phyloP scores from a whole-genome alignment of 345 rosid genomes.

The Syzygium jambos region DNA sequence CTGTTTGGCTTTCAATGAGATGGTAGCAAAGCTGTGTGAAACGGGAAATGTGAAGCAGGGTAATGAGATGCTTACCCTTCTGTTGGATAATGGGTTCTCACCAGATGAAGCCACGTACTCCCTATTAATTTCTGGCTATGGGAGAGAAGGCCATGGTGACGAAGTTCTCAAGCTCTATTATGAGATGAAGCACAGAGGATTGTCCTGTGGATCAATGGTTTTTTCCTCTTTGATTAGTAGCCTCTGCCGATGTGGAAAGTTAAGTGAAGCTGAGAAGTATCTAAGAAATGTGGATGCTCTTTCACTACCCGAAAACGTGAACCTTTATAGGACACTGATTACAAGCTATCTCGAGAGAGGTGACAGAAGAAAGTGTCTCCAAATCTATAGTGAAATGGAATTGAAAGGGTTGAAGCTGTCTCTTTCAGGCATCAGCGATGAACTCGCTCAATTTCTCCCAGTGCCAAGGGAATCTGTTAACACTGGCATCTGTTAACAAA shows the following conservation, averaged over 20 bases:
- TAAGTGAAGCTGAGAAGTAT: slow-evolving; percentile 47
- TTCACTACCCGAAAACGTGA: slow-evolving; percentile 17
- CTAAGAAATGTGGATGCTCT: slow-evolving; percentile 33
- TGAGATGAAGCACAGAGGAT: slow-evolving; percentile 53
- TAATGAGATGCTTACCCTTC: slow-evolving; percentile 31
- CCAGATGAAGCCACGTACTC: slow-evolving; percentile 44
- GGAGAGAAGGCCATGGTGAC: slow-evolving; percentile 27
- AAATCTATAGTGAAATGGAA: slow-evolving; percentile 37
- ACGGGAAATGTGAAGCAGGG: slow-evolving; percentile 28
- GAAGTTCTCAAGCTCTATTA: slow-evolving; percentile 56
- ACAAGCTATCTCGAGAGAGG: slow-evolving; percentile 15
- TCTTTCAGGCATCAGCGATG: not conserved
- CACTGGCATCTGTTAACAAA: not conserved
- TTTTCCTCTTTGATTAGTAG: slow-evolving; percentile 33
- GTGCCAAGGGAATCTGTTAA: not conserved
- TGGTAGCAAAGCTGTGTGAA: slow-evolving; percentile 36
- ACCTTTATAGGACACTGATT: slow-evolving; percentile 32
- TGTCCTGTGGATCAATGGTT: slow-evolving; percentile 27
- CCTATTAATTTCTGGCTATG: slow-evolving; percentile 38
- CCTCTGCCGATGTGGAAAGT: slow-evolving; percentile 38
- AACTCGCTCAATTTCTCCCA: not conserved
- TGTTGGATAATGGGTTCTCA: slow-evolving; percentile 45
- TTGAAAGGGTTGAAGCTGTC: slow-evolving; percentile 16
- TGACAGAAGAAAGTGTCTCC: slow-evolving; percentile 17
- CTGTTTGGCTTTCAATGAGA: slow-evolving; percentile 36